Conservation (phyloP, 352 stramenopile species). For the Pythium brachiatum region DNA sequence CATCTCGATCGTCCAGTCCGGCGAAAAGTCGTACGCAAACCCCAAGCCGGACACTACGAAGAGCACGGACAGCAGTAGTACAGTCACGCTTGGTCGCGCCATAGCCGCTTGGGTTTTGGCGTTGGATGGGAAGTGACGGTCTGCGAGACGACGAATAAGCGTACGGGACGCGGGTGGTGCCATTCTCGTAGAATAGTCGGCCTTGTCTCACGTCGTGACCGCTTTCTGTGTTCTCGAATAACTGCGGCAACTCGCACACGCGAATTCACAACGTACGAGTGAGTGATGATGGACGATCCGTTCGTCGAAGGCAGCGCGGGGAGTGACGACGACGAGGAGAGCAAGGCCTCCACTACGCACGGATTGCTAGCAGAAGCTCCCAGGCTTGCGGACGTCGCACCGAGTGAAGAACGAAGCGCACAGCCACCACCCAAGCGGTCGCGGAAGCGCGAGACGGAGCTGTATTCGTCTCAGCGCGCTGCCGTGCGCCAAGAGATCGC, state of each 20-base stretch:
- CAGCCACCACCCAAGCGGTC: constrained; percentile 7
- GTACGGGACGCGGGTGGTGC: background rate
- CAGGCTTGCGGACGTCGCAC: constrained; percentile 15
- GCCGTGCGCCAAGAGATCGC: constrained; percentile 36
- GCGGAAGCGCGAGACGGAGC: constrained; percentile 38
- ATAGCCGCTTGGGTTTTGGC: background rate
- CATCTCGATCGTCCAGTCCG: constrained; percentile 21
- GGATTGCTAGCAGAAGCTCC: constrained; percentile 22
- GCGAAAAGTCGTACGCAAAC: constrained; percentile 15
- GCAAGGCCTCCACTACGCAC: background rate
- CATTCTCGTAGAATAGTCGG: background rate
- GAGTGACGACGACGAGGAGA: constrained; percentile 4
- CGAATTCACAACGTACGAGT: background rate
- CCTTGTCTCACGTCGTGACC: background rate
- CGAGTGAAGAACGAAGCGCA: background rate
- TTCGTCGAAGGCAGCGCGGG: background rate
- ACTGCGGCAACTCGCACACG: background rate
- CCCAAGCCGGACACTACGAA: background rate
- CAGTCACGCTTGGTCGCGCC: background rate
- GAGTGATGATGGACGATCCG: background rate
- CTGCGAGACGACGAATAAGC: background rate
- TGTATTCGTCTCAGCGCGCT: constrained; percentile 34
- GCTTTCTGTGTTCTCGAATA: too few species aligned
- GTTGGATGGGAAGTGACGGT: background rate
- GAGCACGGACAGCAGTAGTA: background rate